Conservation (phyloP, 75 land plant genomes). For the Cupressus sempervirens region DNA sequence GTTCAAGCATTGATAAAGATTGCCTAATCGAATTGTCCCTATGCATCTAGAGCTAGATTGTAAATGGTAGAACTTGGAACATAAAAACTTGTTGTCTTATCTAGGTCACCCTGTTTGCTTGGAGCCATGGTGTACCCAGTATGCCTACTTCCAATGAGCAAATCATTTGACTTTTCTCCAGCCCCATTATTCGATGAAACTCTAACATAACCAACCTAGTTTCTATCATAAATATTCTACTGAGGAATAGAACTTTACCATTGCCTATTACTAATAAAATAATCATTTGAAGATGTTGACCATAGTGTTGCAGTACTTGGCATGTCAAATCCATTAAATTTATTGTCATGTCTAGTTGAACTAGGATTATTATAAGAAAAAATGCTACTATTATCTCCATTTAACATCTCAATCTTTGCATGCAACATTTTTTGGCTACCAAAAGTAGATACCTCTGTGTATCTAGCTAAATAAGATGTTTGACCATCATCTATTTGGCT, state of each 20-base stretch:
- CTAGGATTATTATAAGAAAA: not conserved
- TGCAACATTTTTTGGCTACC: not conserved
- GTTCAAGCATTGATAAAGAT: slow-evolving; percentile 6
- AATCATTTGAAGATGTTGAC: slow-evolving; percentile 7
- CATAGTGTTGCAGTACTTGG: not conserved
- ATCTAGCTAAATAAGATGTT: not conserved
- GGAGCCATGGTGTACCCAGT: not conserved
- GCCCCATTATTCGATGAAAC: not conserved
- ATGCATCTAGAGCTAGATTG: not conserved
- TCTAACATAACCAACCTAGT: not conserved
- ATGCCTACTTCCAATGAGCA: not conserved
- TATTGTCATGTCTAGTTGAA: not conserved
- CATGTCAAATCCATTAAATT: not conserved
- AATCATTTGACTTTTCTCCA: not conserved
- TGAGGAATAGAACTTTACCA: not conserved
- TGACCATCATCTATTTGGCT: not conserved
- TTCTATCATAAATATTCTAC: not conserved
- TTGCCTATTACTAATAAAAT: not conserved
- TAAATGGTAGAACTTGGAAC: not conserved
- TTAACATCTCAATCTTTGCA: not conserved
- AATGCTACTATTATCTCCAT: not conserved
- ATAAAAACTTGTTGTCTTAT: slow-evolving; percentile 15
- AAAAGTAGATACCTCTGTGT: not conserved
- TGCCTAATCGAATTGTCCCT: slow-evolving; percentile 10
- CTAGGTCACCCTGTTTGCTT: not conserved